Evolutionary conservation across 75 land plant genomes (phyloP), one percentile per base, ranked within the genome.

Genomic region (Gnetum montanum): DNA sequence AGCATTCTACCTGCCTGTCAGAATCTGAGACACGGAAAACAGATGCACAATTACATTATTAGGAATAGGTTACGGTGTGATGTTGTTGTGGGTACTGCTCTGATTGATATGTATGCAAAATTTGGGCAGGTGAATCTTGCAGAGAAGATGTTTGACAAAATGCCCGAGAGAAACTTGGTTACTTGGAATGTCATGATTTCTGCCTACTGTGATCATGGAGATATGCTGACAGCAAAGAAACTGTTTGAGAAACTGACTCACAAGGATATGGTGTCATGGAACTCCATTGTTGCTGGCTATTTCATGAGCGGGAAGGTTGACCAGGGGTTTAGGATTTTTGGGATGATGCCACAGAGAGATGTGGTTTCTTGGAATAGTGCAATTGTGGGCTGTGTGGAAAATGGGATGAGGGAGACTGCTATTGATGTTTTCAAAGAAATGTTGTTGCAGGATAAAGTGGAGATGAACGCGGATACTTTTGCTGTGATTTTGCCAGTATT

Each of bases 271-370:
- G 23, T 51, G 6, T 51, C 54, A 1, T 51, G 54, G 54, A 51
- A 51, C 31, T 33, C 23, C 20, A 51, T 51, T 33, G 31, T 51
- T 51, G 54, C 54, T 11, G 54, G 54, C 12, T 51, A 51, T 30
- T 0, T 51, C 24, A 33, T 31, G 34, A 51, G 31, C 30, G 54
- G 54, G n/a, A 51, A 23, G 31, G 11, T 31, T 18, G 24, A 51
- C 11, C 24, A 51, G 24, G 54, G 36, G 2, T 7, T 0, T 6
- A 24, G 3, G 2, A 18, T 51, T 33, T 51, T 51, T 8, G 36
- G 31, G 7, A 31, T 29, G 2, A 51, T 51, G 54, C 54, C 54
- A 0, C 30, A 51, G 23, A 11, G 54, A 29, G 31, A 51, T 51
- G 6, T n/a, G 20, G 54, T 51, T 4, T 31, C 54, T 33, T 51